phyloP scores from a whole-genome alignment of 192 early-diverging fungal species.

The Podila verticillata region DNA sequence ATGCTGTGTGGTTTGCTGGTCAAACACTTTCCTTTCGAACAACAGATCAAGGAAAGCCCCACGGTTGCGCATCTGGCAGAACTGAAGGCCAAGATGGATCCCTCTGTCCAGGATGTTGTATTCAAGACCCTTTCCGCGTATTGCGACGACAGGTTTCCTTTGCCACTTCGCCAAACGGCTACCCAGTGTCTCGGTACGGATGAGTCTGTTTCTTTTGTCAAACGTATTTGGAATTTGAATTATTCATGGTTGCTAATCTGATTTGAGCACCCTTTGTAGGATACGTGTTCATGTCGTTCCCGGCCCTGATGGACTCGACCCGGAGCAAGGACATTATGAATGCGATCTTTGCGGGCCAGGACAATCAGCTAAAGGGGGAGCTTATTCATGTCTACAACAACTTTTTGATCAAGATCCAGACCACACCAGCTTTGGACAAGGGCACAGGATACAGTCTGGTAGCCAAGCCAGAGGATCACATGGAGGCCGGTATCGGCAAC shows the following conservation, averaged over 20 bases:
- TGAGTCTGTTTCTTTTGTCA: too few species aligned
- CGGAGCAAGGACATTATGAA: constrained; percentile 74
- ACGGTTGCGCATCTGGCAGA: constrained; percentile 40
- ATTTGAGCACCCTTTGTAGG: constrained; percentile 47
- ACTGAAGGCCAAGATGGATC: constrained; percentile 23
- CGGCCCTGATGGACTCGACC: constrained; percentile 67
- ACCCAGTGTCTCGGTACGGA: constrained; percentile 63
- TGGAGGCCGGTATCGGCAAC: constrained; percentile 71
- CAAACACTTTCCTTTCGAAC: constrained; percentile 83
- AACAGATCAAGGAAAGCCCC: constrained; percentile 9
- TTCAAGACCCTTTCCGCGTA: constrained; percentile 11
- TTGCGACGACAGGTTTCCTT: constrained; percentile 30
- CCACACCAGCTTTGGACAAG: neutral
- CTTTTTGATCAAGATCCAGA: constrained; percentile 31
- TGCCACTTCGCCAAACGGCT: constrained; percentile 59
- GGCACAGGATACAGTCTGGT: constrained; percentile 16
- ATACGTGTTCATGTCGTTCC: constrained; percentile 76
- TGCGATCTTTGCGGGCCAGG: constrained; percentile 58
- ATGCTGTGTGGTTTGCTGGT: constrained; percentile 78
- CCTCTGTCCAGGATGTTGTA: constrained; percentile 18
- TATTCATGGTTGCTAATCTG: constrained; percentile 4
- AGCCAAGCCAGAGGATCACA: constrained; percentile 32
- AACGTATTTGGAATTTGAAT: neutral
- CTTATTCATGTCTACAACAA: constrained; percentile 24
- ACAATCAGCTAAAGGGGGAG: constrained; percentile 14